Percentiles rank a stretch among this genome's conserved stretches.
These are phyloP conservation scores for Chlamydomonas asymmetrica DNA, from an alignment of 139 green algal genomes.

Conservation along the genomic window DNA sequence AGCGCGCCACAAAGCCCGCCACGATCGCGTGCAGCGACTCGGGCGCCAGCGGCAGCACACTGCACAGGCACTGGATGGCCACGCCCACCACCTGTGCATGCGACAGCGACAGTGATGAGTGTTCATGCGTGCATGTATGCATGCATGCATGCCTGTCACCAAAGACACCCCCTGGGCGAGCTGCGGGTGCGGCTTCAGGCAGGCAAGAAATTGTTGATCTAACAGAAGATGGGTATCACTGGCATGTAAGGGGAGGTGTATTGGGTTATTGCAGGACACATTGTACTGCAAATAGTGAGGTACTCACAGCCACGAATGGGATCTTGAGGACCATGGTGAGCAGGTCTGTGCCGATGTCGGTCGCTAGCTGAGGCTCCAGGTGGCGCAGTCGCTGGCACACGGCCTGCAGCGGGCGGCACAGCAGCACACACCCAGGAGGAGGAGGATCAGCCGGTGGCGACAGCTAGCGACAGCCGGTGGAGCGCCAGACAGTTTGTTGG, in stretches of 20 bases:
- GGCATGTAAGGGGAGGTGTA: no score
- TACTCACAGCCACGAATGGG: constrained; percentile 40
- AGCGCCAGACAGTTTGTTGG: not conserved
- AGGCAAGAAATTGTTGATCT: no score
- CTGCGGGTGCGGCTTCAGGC: no score
- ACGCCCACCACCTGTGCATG: constrained; percentile 54
- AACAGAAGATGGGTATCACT: no score
- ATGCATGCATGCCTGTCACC: no score
- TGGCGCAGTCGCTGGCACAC: constrained; percentile 14
- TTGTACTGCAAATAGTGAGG: no score
- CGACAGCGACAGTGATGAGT: no score
- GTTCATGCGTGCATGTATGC: no score
- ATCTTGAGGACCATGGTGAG: constrained; percentile 52
- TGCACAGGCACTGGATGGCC: constrained; percentile 51
- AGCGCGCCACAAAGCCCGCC: not conserved
- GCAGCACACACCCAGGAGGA: constrained; percentile 34
- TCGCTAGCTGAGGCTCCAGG: constrained; percentile 31
- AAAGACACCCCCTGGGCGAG: no score
- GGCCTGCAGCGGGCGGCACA: not conserved
- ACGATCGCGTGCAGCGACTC: constrained; percentile 6
- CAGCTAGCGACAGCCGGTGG: not conserved
- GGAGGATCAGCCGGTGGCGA: not conserved
- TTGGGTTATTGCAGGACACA: not conserved
- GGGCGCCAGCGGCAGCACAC: constrained; percentile 39
- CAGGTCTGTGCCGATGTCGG: constrained; percentile 61